Conservation (phyloP, 805 yeast genomes). For the Candida dajiaensis region DNA sequence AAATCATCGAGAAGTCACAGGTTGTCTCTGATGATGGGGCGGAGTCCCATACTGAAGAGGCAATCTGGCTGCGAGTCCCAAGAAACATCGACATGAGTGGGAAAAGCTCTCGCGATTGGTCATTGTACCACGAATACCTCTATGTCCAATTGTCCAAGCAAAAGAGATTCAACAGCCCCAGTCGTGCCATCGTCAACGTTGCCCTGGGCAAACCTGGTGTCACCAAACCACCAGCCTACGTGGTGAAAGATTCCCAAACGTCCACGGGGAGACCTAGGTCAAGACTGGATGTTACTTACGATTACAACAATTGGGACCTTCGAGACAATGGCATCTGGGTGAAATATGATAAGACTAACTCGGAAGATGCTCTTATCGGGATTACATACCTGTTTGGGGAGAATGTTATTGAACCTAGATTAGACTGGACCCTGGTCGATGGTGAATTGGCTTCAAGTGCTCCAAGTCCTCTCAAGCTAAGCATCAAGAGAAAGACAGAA, state of each 20-base stretch:
- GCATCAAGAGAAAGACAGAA: not conserved
- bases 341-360: constrained; percentile 34
- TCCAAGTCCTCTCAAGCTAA: not conserved
- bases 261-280: constrained; percentile 23
- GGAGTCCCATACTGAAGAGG: constrained; percentile 2
- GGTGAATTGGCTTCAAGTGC: constrained; percentile 8
- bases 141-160: constrained; percentile 21
- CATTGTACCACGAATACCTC: constrained; percentile 20
- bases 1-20: constrained; percentile 13
- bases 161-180: constrained; percentile 6
- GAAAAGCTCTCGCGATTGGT: constrained; percentile 9
- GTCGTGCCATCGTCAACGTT: constrained; percentile 37
- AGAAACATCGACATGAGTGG: constrained; percentile 22
- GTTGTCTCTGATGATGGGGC: constrained; percentile 1
- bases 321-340: constrained; percentile 53
- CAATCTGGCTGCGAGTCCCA: constrained; percentile 22
- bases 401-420: constrained; percentile 54
- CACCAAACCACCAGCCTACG: constrained; percentile 33
- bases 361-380: constrained; percentile 35
- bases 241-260: constrained; percentile 28
- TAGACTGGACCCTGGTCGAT: constrained; percentile 40
- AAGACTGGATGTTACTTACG: constrained; percentile 17
- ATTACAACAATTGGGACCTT: constrained; percentile 35
- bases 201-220: constrained; percentile 31
- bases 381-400: constrained; percentile 48